Base-by-base conservation (phyloP, 345 rosid genomes). In the Rhodamnia rubescens region DNA sequence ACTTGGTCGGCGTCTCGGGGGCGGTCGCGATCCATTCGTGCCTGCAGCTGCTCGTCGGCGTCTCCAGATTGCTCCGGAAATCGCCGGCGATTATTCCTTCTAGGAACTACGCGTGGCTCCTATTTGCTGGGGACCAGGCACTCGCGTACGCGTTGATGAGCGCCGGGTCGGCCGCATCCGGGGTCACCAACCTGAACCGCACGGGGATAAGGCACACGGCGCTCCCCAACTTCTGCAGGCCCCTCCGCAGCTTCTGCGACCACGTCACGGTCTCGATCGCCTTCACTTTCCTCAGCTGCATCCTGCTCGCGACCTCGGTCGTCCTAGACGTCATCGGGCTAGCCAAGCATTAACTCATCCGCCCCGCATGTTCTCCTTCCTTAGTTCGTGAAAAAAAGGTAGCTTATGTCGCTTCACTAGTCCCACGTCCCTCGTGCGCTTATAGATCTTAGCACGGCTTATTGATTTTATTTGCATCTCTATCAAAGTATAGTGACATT, bases 141-240 rank as follows among this genome's bases (percentile, higher is more conserved):
- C 91, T 95, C 44, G 92, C 97, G 3, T 94, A 92, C 80, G 92
- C 91, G 75, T 88, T 90, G 95, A 84, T 92, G 85, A 92, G 98
- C 81, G 98, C 96, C 3, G 98, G 94, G 11, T 93, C 98, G 26
- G 97, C 99, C 47, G 92, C 97, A 74, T 90, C 94, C 2, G 98
- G 98, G 52, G 94, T 95, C 42, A 91, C 92, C 75, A 94, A 94
- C 93, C 92, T 95, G 91, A 97, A 97, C 87, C 93, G 91, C 56
- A 93, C 94, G 1, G 98, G 99, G 58, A 92, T 97, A 87, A 89
- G 87, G 49, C 98, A 94, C 82, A 90, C 96, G 7, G 90, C 94
- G 51, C 90, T 95, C 13, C 98, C 99, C 0, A 92, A 94, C 89
- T 97, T 97, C 89, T 97, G 99, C 94, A 94, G 92, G 92, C 90